A percentile compares a stretch with the other conserved stretches of the same genome.
Evolutionary conservation across 106 monocot genomes (phyloP).

Genomic region (Ottelia alismoides): DNA sequence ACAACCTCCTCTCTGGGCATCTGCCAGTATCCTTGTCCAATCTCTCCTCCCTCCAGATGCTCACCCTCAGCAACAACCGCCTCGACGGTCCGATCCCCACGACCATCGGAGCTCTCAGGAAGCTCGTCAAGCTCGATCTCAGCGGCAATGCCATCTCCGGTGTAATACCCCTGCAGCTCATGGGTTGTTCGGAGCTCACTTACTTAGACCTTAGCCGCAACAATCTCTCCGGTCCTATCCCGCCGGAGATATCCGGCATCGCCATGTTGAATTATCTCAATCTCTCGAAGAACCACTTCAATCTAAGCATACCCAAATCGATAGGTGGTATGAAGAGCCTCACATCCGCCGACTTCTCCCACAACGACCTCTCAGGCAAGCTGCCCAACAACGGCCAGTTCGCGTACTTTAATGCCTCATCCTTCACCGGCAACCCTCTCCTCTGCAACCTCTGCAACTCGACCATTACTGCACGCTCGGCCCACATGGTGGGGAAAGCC

Average conservation of each 20-base stretch:
- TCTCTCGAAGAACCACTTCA: slow-evolving; percentile 45
- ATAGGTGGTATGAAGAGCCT: slow-evolving; percentile 70
- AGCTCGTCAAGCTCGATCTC: slow-evolving; percentile 41
- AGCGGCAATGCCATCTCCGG: slow-evolving; percentile 39
- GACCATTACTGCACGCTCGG: slow-evolving; percentile 21
- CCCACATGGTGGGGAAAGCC: neutral
- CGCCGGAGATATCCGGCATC: slow-evolving; percentile 30
- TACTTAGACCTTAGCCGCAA: slow-evolving; percentile 56
- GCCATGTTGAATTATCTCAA: slow-evolving; percentile 64
- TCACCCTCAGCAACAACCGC: slow-evolving; percentile 32
- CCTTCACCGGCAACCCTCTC: slow-evolving; percentile 53
- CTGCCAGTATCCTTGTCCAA: slow-evolving; percentile 34
- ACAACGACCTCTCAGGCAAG: slow-evolving; percentile 58
- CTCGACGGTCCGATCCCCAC: slow-evolving; percentile 30
- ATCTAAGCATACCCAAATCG: slow-evolving; percentile 33
- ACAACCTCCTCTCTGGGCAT: slow-evolving; percentile 46
- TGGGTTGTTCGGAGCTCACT: too few relatives aligned
- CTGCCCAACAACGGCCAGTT: slow-evolving; percentile 72
- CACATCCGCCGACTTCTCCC: slow-evolving; percentile 60
- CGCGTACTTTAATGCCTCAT: slow-evolving; percentile 73
- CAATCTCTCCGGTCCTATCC: slow-evolving; percentile 33
- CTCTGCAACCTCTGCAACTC: slow-evolving; percentile 55
- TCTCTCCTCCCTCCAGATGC: slow-evolving; percentile 30
- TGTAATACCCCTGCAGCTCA: slow-evolving; percentile 31
- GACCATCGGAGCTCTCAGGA: slow-evolving; percentile 20